These are phyloP conservation scores for Coniferiporia sulphurascens DNA, from an alignment of 1,284 basidiomycete genomes.

Conservation along the genomic window DNA sequence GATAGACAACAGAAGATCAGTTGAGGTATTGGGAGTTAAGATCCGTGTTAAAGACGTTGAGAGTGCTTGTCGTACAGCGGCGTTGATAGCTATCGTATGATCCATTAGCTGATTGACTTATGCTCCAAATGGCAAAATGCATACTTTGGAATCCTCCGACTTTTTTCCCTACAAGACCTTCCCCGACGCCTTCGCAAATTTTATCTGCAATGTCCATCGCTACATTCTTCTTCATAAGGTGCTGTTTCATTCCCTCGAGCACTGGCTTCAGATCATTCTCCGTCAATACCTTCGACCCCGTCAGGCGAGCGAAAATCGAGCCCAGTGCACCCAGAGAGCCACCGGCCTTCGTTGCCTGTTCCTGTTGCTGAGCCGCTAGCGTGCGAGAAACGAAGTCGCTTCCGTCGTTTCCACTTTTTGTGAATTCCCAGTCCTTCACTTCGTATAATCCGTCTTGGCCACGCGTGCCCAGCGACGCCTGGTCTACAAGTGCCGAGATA, in stretches of 20 bases:
- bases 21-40: constrained; percentile 94
- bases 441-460: constrained; percentile 88
- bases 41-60: constrained; percentile 89
- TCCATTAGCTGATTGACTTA: constrained; percentile 14
- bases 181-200: constrained; percentile 90
- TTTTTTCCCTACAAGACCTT: constrained; percentile 86
- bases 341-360: constrained; percentile 28
- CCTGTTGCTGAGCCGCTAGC: constrained; percentile 36
- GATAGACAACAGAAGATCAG: constrained; percentile 85
- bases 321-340: constrained; percentile 59
- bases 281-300: constrained; percentile 79
- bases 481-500: constrained; percentile 65
- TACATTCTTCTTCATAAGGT: constrained; percentile 98
- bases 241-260: constrained; percentile 91
- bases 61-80: constrained; percentile 80
- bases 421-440: constrained; percentile 89
- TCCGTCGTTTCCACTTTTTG: constrained; percentile 40
- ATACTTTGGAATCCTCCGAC: constrained; percentile 81
- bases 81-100: constrained; percentile 60
- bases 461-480: constrained; percentile 74
- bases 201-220: constrained; percentile 94
- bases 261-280: constrained; percentile 85
- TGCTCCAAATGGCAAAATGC: constrained; percentile 25
- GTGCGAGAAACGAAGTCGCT: constrained; percentile 54
- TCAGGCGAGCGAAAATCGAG: constrained; percentile 79